Conservation (phyloP, 176 grass and related monocot genomes). For the Avena atlantica region DNA sequence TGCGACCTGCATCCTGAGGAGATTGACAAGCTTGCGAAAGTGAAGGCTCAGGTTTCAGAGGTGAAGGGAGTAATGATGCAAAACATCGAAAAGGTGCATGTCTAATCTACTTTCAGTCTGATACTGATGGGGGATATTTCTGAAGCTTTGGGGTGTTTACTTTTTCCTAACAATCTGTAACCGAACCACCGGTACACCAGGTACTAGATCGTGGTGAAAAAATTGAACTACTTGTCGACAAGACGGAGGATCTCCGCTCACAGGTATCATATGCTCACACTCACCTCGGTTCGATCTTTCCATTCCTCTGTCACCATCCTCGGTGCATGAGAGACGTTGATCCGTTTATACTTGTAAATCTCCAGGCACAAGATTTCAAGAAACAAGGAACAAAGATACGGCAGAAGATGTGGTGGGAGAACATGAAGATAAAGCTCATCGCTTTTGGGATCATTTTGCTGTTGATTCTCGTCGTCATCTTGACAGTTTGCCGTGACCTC, state of each 20-base stretch:
- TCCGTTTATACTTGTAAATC: not conserved
- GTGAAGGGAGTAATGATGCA: conserved; percentile 98
- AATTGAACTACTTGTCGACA: conserved; percentile 86
- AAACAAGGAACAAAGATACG: conserved; percentile 73
- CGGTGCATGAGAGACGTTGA: not conserved
- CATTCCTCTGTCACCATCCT: not conserved
- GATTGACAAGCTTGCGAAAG: conserved; percentile 85
- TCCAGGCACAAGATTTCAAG: conserved; percentile 84
- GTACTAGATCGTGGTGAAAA: conserved; percentile 90
- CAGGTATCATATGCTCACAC: conserved; percentile 54
- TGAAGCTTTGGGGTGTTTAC: not conserved
- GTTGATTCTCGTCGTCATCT: conserved; percentile 71
- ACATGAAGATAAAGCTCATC: conserved; percentile 93
- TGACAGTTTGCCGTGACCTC: conserved; percentile 83
- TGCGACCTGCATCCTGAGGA: conserved; percentile 85
- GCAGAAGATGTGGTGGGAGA: conserved; percentile 88
- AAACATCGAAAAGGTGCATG: conserved; percentile 80
- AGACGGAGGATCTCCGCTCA: conserved; percentile 85
- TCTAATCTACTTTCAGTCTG: conserved; percentile 4
- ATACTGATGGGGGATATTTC: not conserved
- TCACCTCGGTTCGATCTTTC: not conserved
- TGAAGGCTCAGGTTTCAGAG: conserved; percentile 92
- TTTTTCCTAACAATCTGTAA: conserved; percentile 13
- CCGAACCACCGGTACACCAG: conserved; percentile 3
- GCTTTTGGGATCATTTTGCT: conserved; percentile 74